A percentile compares a stretch with the other conserved stretches of the same genome.
These are phyloP conservation scores for Aspergillus funiculosus DNA, from an alignment of 495 filamentous ascomycete species.

Conservation along the genomic window DNA sequence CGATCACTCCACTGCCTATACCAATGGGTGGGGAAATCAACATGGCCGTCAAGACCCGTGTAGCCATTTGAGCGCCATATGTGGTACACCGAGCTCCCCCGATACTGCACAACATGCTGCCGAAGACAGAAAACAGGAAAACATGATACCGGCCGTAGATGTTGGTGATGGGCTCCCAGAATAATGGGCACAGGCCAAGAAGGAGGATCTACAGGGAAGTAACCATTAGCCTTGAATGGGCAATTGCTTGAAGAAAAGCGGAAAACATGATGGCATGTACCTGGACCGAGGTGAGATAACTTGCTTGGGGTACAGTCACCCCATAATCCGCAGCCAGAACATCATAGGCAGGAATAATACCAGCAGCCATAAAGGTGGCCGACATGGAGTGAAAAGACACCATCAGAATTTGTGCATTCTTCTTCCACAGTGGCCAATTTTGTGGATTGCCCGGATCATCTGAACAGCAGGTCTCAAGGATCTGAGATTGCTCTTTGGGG, in stretches of 20 bases:
- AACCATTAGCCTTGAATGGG: background rate
- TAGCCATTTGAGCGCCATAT: slow-evolving; percentile 28
- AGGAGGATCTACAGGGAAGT: slow-evolving; percentile 23
- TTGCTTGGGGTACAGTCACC: slow-evolving; percentile 24
- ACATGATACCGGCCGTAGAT: slow-evolving; percentile 30
- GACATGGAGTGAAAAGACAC: slow-evolving; percentile 34
- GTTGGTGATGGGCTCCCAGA: slow-evolving; percentile 31
- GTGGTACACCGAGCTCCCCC: slow-evolving; percentile 28
- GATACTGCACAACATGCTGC: slow-evolving; percentile 32
- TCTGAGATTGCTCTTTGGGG: slow-evolving; percentile 1
- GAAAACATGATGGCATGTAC: slow-evolving; percentile 6
- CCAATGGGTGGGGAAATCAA: slow-evolving; percentile 32
- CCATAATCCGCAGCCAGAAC: slow-evolving; percentile 23
- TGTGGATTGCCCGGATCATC: slow-evolving; percentile 19
- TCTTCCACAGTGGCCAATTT: slow-evolving; percentile 31
- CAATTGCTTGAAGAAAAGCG: background rate
- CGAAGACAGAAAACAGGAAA: slow-evolving; percentile 27
- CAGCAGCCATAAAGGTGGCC: slow-evolving; percentile 31
- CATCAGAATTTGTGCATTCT: slow-evolving; percentile 32
- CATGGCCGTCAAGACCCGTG: slow-evolving; percentile 25
- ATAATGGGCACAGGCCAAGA: slow-evolving; percentile 24
- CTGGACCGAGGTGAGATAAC: slow-evolving; percentile 30
- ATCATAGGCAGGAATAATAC: slow-evolving; percentile 31
- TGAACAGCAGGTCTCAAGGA: background rate
- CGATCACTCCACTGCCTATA: slow-evolving; percentile 32